These are phyloP conservation scores for Fusarium proliferatum DNA, from an alignment of 2,329 filamentous ascomycete genomes.

Conservation along the genomic window DNA sequence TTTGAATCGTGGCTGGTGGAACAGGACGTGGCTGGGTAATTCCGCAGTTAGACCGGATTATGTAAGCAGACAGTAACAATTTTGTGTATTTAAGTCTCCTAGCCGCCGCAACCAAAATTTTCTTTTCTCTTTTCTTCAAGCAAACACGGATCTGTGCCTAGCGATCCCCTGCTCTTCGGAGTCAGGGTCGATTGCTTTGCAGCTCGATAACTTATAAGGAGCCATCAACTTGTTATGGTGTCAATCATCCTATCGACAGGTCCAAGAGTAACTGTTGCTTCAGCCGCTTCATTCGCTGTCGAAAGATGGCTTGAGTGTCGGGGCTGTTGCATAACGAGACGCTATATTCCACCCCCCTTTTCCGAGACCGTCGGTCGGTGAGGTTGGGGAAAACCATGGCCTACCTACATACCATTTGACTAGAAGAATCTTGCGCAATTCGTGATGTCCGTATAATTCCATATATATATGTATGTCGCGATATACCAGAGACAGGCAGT, in stretches of 20 bases:
- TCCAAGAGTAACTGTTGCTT: constrained; percentile 80
- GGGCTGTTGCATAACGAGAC: constrained; percentile 67
- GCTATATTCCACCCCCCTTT: constrained; percentile 92
- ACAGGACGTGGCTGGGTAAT: neutral
- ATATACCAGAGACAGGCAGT: neutral
- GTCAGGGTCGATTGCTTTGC: constrained; percentile 81
- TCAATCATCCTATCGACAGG: constrained; percentile 95
- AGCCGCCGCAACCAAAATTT: constrained; percentile 47
- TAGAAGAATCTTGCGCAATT: neutral
- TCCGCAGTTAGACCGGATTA: constrained; percentile 17
- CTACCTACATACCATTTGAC: constrained; percentile 67
- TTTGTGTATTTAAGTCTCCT: constrained; percentile 21
- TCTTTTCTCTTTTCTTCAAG: constrained; percentile 50
- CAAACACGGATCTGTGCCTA: constrained; percentile 85
- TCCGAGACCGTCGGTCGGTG: constrained; percentile 89
- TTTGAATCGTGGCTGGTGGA: neutral
- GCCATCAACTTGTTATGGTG: constrained; percentile 80
- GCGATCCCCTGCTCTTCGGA: constrained; percentile 71
- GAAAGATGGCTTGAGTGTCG: constrained; percentile 72
- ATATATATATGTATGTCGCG: neutral
- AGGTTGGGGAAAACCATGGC: constrained; percentile 92
- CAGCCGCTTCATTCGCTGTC: constrained; percentile 74
- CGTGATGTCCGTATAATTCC: neutral
- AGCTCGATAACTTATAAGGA: constrained; percentile 86
- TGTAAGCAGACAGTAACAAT: constrained; percentile 1